These are phyloP conservation scores for Cicer judaicum DNA, from an alignment of 306 rosid species.

Conservation along the genomic window DNA sequence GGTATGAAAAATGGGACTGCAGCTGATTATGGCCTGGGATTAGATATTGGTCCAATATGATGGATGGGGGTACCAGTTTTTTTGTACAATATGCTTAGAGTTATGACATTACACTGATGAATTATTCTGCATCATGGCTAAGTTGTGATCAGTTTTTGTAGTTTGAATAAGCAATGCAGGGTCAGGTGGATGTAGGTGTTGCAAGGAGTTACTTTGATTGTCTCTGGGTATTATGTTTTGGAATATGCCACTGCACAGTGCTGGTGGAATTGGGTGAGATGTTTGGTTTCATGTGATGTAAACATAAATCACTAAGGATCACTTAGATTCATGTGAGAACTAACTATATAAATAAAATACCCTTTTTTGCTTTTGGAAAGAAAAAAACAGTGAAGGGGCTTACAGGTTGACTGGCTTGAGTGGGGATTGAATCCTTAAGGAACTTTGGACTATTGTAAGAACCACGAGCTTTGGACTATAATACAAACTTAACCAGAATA, in stretches of 20 bases:
- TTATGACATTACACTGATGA: background rate
- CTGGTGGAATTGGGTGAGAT: background rate
- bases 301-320: background rate
- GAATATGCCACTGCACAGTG: background rate
- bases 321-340: background rate
- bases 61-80: too few relatives aligned
- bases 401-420: background rate
- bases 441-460: background rate
- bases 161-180: background rate
- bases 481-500: background rate
- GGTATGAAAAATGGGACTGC: too few relatives aligned
- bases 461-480: background rate
- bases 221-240: background rate
- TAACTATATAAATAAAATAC: background rate
- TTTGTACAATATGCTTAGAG: too few relatives aligned
- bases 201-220: background rate
- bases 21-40: too few relatives aligned
- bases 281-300: background rate
- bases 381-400: too few relatives aligned
- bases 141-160: background rate
- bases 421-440: background rate
- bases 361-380: too few relatives aligned
- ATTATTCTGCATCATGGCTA: background rate
- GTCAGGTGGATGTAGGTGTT: background rate
- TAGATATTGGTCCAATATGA: too few relatives aligned